Percentiles rank a stretch among this genome's conserved stretches.
phyloP scores from a whole-genome alignment of 106 monocot species.

The Dactylorhiza incarnata region DNA sequence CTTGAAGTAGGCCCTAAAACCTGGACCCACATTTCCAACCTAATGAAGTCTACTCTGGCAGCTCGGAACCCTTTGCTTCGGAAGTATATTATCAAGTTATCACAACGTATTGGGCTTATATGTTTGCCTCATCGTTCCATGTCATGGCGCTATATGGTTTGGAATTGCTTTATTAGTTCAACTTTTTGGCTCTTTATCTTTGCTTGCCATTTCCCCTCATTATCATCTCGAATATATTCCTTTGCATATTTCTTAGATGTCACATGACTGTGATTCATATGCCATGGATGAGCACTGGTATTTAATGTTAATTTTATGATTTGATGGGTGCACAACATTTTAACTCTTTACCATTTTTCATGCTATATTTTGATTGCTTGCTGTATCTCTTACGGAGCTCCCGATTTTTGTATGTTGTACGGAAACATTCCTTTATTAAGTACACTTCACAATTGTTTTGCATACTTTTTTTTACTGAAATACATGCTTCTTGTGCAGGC shows the following conservation, averaged over 20 bases:
- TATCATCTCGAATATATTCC: neutral
- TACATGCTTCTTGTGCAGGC: constrained; percentile 33
- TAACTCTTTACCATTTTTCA: neutral
- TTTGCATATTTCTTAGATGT: neutral
- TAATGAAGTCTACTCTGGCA: constrained; percentile 67
- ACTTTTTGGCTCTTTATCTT: neutral
- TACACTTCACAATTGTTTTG: neutral
- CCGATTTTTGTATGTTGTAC: neutral
- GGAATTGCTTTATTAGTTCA: constrained; percentile 8
- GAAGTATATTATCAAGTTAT: constrained; percentile 82
- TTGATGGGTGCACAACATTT: neutral
- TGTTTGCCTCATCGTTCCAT: constrained; percentile 71
- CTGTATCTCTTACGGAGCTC: neutral
- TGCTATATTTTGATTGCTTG: neutral
- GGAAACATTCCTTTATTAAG: too few relatives aligned
- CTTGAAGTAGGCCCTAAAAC: constrained; percentile 33
- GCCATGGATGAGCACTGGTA: neutral
- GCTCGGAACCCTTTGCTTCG: constrained; percentile 71
- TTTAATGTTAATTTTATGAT: neutral
- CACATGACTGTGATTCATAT: neutral
- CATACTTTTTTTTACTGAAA: neutral
- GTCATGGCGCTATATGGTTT: constrained; percentile 82
- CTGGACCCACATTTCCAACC: constrained; percentile 57
- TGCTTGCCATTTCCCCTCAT: constrained; percentile 2
- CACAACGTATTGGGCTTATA: constrained; percentile 72